Percentiles rank a stretch among this genome's conserved stretches.
Evolutionary conservation across 495 filamentous ascomycete species (phyloP).

Genomic region (Annulohypoxylon nitens): DNA sequence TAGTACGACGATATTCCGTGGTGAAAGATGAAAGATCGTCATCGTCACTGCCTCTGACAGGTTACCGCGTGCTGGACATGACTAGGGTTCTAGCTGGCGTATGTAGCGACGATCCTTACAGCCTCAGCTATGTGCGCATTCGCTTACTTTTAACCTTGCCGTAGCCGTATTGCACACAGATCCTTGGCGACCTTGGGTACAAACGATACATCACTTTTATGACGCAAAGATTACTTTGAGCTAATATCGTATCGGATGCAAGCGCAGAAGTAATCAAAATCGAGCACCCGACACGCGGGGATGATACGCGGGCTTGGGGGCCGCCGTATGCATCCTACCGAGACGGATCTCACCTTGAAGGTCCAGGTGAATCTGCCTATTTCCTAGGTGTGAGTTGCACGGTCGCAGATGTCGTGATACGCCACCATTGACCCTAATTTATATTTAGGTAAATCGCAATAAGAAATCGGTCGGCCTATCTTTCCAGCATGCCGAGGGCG

Average conservation of each 20-base stretch:
- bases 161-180: slow-evolving; percentile 97
- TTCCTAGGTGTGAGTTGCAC: slow-evolving; percentile 78
- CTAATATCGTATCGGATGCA: slow-evolving; percentile 49
- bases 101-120: slow-evolving; percentile 51
- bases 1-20: slow-evolving; percentile 44
- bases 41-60: slow-evolving; percentile 74
- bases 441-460: slow-evolving; percentile 86
- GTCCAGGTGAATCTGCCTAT: slow-evolving; percentile 94
- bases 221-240: slow-evolving; percentile 24
- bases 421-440: slow-evolving; percentile 23
- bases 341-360: slow-evolving; percentile 68
- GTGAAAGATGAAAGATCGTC: slow-evolving; percentile 39
- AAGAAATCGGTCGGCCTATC: slow-evolving; percentile 95
- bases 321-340: slow-evolving; percentile 89
- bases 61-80: slow-evolving; percentile 93
- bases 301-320: slow-evolving; percentile 97
- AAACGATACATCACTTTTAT: slow-evolving; percentile 38
- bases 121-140: slow-evolving; percentile 27
- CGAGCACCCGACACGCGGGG: slow-evolving; percentile 90
- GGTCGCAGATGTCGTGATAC: not conserved
- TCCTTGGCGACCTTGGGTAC: slow-evolving; percentile 95
- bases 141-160: slow-evolving; percentile 12
- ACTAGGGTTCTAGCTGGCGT: slow-evolving; percentile 96
- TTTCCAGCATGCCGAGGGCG: slow-evolving; percentile 85
- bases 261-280: slow-evolving; percentile 98